Evolutionary conservation across 2,329 filamentous ascomycete species (phyloP), one percentile per base, ranked within the genome.

Genomic region (Colletotrichum musicola): DNA sequence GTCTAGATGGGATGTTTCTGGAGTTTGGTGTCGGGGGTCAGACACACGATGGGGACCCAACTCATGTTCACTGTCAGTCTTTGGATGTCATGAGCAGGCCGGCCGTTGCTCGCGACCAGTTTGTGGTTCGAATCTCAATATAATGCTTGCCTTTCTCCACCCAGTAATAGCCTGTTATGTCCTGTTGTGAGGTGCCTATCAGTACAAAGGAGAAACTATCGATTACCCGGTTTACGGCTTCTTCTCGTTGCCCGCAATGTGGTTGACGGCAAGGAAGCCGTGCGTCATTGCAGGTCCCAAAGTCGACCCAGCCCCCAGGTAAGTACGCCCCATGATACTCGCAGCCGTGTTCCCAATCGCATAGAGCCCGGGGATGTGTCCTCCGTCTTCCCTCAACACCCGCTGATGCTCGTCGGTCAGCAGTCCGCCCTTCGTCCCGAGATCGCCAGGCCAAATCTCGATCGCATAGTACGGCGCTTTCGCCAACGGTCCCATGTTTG

Each of bases 351-450:
- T 79, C 6, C 80, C 79, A 4, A 75, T 74, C 0, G 77, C 79
- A 68, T 81, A 81, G 3, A 81, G 71, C 1, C 78, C 78, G 30
- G 63, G 30, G 18, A 79, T 77, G 0, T 68, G 53, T 16, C 71
- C 55, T 10, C 63, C 70, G 16, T 71, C 59, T 10, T 73, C 50
- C 14, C 62, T 73, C 38, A 79, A 16, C 6, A 74, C 78, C 35
- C 76, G 68, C 2, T 73, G 75, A 54, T 69, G 50, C 59, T 79
- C 75, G 58, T 81, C 76, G 1, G 78, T 80, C 47, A 79, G 35
- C 4, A 81, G 62, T 3, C 80, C 78, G 6, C 79, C 77, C 71
- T 79, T 80, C 18, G 78, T 81, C 3, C 79, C 77, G n/a, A 80
- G 64, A 64, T 81, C 77, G 13, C 80, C 79, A 9, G 80, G 79